Conservation (phyloP, 148 eudicot genomes). For the Nepenthes mirabilis region DNA sequence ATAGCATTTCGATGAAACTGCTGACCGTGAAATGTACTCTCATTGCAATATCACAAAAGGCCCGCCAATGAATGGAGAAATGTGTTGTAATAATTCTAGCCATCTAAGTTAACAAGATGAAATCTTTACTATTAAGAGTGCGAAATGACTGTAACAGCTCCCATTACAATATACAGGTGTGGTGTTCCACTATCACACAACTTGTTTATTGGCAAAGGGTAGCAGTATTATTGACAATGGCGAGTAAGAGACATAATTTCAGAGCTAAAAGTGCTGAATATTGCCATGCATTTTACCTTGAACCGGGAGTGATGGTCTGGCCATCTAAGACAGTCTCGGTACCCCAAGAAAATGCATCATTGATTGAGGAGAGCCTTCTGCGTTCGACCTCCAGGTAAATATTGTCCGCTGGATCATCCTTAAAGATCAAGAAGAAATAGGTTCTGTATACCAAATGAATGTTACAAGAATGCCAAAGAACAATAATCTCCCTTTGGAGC, state of each 20-base stretch:
- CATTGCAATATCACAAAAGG: too few species aligned
- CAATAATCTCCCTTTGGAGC: conserved; percentile 59
- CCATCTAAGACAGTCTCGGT: conserved; percentile 43
- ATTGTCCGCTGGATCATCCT: conserved; percentile 62
- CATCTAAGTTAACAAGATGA: too few species aligned
- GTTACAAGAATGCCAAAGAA: conserved; percentile 73
- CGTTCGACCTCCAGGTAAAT: conserved; percentile 91
- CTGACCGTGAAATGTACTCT: too few species aligned
- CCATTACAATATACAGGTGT: too few species aligned
- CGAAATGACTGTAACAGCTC: too few species aligned
- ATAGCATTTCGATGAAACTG: too few species aligned
- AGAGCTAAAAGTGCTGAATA: not conserved
- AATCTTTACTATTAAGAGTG: too few species aligned
- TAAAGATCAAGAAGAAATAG: conserved; percentile 72
- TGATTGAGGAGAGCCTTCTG: conserved; percentile 56
- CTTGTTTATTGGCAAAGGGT: not conserved
- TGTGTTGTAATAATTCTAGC: too few species aligned
- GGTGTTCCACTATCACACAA: too few species aligned
- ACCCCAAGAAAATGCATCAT: conserved; percentile 51
- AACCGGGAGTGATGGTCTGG: conserved; percentile 40
- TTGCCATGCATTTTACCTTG: conserved; percentile 36
- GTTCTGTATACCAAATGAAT: conserved; percentile 83
- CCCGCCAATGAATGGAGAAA: too few species aligned
- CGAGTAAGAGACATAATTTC: not conserved
- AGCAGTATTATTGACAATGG: not conserved